Conservation (phyloP, 2,329 filamentous ascomycete genomes). For the Pyrenophora graminea region DNA sequence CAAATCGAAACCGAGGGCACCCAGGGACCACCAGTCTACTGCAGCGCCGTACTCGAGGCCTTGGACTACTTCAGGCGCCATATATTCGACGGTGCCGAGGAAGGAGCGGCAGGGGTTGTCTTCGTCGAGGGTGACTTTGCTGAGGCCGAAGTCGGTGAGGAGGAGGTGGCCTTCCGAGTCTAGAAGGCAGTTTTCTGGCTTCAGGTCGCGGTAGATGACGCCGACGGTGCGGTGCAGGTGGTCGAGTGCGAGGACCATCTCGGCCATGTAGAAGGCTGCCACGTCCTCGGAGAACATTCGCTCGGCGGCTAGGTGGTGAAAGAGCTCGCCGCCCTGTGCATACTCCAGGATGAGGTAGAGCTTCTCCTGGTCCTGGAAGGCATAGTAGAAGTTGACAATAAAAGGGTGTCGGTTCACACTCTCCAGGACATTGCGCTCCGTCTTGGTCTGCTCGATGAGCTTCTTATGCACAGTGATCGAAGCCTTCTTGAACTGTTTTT, state of each 20-base stretch:
- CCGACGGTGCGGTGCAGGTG: slow-evolving; percentile 91
- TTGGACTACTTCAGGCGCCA: slow-evolving; percentile 93
- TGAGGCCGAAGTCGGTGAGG: slow-evolving; percentile 94
- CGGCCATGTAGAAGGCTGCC: slow-evolving; percentile 96
- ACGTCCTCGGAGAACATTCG: slow-evolving; percentile 92
- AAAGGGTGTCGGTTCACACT: slow-evolving; percentile 96
- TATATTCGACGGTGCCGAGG: slow-evolving; percentile 95
- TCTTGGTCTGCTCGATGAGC: slow-evolving; percentile 95
- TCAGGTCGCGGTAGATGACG: slow-evolving; percentile 94
- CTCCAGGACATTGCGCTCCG: slow-evolving; percentile 91
- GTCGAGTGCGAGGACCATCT: slow-evolving; percentile 92
- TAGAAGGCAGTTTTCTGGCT: slow-evolving; percentile 95
- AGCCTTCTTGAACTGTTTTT: slow-evolving; percentile 98
- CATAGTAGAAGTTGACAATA: slow-evolving; percentile 96
- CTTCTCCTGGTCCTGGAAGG: slow-evolving; percentile 97
- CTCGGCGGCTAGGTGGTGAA: slow-evolving; percentile 90
- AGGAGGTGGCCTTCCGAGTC: slow-evolving; percentile 90
- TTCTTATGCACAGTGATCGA: slow-evolving; percentile 94
- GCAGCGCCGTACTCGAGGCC: slow-evolving; percentile 89
- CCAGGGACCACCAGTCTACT: slow-evolving; percentile 98
- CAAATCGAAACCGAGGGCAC: slow-evolving; percentile 87
- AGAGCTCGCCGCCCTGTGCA: slow-evolving; percentile 93
- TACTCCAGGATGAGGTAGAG: slow-evolving; percentile 97
- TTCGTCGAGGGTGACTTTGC: slow-evolving; percentile 84
- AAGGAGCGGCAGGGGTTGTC: slow-evolving; percentile 80